phyloP scores from a whole-genome alignment of 2,329 filamentous ascomycete genomes.

The Domatiomyces globalis region DNA sequence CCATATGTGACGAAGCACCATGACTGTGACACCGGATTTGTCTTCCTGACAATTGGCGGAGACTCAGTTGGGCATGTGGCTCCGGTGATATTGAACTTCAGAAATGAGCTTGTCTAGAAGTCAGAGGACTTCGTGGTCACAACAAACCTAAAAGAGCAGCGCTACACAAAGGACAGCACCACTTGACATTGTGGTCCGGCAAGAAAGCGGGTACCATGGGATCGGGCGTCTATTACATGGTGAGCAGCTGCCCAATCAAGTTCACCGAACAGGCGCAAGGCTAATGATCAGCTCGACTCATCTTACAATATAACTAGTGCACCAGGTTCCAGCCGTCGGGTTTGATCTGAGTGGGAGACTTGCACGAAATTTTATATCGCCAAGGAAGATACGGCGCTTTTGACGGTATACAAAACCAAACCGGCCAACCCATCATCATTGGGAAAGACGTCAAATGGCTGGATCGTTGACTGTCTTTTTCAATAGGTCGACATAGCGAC shows the following conservation, averaged over 20 bases:
- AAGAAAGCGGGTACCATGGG: conserved; percentile 35
- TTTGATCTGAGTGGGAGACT: conserved; percentile 14
- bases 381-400: no score
- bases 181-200: conserved; percentile 38
- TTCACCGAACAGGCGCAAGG: no score
- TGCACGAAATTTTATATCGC: no score
- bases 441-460: no score
- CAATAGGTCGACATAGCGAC: no score
- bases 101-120: conserved; percentile 35
- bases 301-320: conserved; percentile 11
- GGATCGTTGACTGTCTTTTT: no score
- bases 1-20: conserved; percentile 6
- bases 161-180: conserved; percentile 30
- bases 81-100: conserved; percentile 32
- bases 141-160: conserved; percentile 34
- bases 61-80: conserved; percentile 23
- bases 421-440: no score
- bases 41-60: conserved; percentile 29
- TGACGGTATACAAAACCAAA: no score
- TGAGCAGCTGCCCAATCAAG: conserved; percentile 1
- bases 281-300: conserved; percentile 6
- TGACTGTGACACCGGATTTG: conserved; percentile 28
- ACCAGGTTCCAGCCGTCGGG: conserved; percentile 7
- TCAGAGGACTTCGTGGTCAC: conserved; percentile 24
- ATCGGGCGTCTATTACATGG: conserved; percentile 34